Evolutionary conservation across 345 rosid species (phyloP).

Genomic region (Psidium friedrichsthalianum): DNA sequence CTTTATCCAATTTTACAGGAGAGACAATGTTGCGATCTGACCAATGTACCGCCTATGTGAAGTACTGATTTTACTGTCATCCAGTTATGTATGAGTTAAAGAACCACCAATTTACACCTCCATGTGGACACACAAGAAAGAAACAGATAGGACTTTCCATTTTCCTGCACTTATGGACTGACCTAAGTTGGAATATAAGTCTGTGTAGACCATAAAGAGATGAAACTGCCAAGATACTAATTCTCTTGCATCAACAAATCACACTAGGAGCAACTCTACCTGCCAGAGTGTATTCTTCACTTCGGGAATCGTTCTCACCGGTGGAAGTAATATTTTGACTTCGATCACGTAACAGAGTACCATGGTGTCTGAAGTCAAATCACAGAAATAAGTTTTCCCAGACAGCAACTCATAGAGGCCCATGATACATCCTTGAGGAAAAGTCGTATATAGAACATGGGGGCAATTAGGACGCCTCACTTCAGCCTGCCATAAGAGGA

Average conservation of each 20-base stretch:
- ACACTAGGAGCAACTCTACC: not conserved
- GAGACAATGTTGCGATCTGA: not conserved
- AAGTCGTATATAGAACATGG: not conserved
- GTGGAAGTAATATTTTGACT: not conserved
- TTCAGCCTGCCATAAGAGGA: not conserved
- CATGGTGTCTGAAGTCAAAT: not conserved
- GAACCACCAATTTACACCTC: not conserved
- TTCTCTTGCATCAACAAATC: not conserved
- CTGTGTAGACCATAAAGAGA: not conserved
- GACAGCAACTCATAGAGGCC: not conserved
- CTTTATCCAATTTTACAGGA: not conserved
- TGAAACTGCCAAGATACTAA: not conserved
- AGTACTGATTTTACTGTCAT: not conserved
- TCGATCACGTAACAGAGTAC: not conserved
- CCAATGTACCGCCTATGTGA: not conserved
- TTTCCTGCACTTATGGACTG: not conserved
- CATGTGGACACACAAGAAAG: not conserved
- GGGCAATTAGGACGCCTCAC: not conserved
- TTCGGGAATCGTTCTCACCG: not conserved
- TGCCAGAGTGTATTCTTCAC: not conserved
- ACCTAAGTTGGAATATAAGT: not conserved
- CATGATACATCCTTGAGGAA: not conserved
- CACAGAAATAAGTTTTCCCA: not conserved
- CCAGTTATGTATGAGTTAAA: not conserved
- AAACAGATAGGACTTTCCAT: not conserved